Percentiles rank a stretch among this genome's conserved stretches.
phyloP scores from a whole-genome alignment of 2,329 filamentous ascomycete genomes.

The Lecanoromycetidae sp. region DNA sequence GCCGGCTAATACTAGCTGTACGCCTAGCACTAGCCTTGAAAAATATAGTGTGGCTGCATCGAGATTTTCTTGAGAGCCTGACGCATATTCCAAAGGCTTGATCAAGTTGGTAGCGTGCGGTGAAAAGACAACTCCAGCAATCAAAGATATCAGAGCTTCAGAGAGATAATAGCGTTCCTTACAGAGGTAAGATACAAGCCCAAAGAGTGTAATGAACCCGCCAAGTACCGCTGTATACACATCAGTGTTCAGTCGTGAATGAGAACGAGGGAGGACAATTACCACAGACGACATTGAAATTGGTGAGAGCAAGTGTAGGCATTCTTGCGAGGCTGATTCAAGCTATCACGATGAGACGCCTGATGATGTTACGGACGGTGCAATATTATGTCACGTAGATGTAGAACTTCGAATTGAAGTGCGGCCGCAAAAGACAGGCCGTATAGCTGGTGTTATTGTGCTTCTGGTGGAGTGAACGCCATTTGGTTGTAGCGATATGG shows the following conservation, averaged over 20 bases:
- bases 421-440: constrained; percentile 1
- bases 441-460: constrained; percentile 4
- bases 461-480: neutral
- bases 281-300: constrained; percentile 70
- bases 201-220: constrained; percentile 82
- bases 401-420: no score
- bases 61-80: constrained; percentile 44
- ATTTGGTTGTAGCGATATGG: neutral
- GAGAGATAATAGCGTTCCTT: constrained; percentile 88
- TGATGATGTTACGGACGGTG: no score
- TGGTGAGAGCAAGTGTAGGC: constrained; percentile 44
- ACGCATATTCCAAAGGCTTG: constrained; percentile 62
- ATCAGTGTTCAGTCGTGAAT: neutral
- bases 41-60: constrained; percentile 71
- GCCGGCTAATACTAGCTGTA: constrained; percentile 80
- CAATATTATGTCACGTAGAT: no score
- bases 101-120: constrained; percentile 67
- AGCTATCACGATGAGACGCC: no score
- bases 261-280: neutral
- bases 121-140: constrained; percentile 67
- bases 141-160: constrained; percentile 74
- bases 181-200: constrained; percentile 74
- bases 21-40: constrained; percentile 72
- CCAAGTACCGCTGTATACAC: constrained; percentile 56
- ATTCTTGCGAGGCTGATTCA: constrained; percentile 1